Base-by-base conservation (phyloP, 352 stramenopile species). In the Pythium volutum region DNA sequence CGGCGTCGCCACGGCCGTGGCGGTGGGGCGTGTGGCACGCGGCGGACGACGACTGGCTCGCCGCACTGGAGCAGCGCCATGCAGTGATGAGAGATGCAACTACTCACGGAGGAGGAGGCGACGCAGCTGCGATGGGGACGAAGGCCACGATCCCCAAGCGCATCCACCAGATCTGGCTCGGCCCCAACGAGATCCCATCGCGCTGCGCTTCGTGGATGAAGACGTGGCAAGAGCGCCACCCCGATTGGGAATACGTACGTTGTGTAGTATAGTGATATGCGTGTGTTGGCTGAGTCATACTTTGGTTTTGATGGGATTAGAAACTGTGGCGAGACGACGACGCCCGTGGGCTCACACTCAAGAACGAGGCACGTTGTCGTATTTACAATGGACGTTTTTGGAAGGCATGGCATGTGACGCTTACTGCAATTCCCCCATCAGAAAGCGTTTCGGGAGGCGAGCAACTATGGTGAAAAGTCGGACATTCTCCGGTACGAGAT, bases 401-500 rank as follows among this genome's bases (percentile, higher is more conserved):
- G n/a, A n/a, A n/a, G n/a, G n/a, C n/a, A 36, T 36, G 8, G 7
- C 6, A 36, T 8, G 31, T 36, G 31, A 11, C 31, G 10, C 3
- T 36, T 10, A 11, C 6, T 36, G 31, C 14, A 36, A 15, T n/a
- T 57, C 31, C 8, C 2, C 3, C 29, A 18, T 18, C 39, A 76
- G 66, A 53, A 42, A 51, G 76, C 77, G 2, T 90, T 81, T 43
- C 60, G 74, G 5, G 58, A 67, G 8, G 82, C 82, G 12, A 55
- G 12, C 42, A 91, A 91, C 57, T 87, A 70, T 62, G 82, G 82
- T 0, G 75, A 89, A 59, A 91, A 88, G 54, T 84, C 77, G 4
- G 82, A 91, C 57, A 90, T 91, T 42, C 60, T 86, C 23, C 74
- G 82, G 23, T 91, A 91, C 59, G 82, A 91, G 73, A 75, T 91